Evolutionary conservation across 208 protist species (phyloP).

Genomic region (Herpetomonas tarakana): DNA sequence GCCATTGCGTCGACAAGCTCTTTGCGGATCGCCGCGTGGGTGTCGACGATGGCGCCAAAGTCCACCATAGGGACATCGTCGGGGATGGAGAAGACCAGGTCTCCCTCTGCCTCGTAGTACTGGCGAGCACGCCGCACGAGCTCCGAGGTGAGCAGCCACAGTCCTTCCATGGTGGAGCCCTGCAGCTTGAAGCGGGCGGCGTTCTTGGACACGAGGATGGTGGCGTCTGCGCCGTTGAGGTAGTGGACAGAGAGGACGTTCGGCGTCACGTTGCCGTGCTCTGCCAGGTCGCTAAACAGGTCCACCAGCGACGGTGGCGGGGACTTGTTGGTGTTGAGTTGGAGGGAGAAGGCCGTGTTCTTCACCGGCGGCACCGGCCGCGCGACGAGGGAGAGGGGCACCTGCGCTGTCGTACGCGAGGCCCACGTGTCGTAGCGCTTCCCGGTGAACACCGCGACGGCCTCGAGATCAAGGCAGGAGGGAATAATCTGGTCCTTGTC

Average conservation of each 20-base stretch:
- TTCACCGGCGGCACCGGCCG: slow-evolving; percentile 63
- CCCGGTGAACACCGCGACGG: slow-evolving; percentile 45
- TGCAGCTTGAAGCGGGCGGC: slow-evolving; percentile 87
- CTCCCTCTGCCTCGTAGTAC: slow-evolving; percentile 28
- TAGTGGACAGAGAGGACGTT: slow-evolving; percentile 86
- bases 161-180: slow-evolving; percentile 72
- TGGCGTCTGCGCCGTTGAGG: slow-evolving; percentile 83
- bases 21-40: slow-evolving; percentile 62
- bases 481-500: slow-evolving; percentile 65
- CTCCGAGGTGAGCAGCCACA: slow-evolving; percentile 83
- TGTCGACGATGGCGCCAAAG: slow-evolving; percentile 78
- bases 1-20: slow-evolving; percentile 45
- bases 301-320: slow-evolving; percentile 61
- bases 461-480: slow-evolving; percentile 58
- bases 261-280: slow-evolving; percentile 21
- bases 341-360: slow-evolving; percentile 69
- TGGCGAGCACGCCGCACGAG: slow-evolving; percentile 45
- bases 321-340: slow-evolving; percentile 86
- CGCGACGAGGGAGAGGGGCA: slow-evolving; percentile 75
- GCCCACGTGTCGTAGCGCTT: slow-evolving; percentile 29
- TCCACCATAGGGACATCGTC: slow-evolving; percentile 80
- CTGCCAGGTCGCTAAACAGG: slow-evolving; percentile 84
- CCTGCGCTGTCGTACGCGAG: slow-evolving; percentile 17
- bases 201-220: slow-evolving; percentile 92
- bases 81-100: slow-evolving; percentile 43